phyloP scores from a whole-genome alignment of 768 basidiomycete genomes.

The Trametes villosa region DNA sequence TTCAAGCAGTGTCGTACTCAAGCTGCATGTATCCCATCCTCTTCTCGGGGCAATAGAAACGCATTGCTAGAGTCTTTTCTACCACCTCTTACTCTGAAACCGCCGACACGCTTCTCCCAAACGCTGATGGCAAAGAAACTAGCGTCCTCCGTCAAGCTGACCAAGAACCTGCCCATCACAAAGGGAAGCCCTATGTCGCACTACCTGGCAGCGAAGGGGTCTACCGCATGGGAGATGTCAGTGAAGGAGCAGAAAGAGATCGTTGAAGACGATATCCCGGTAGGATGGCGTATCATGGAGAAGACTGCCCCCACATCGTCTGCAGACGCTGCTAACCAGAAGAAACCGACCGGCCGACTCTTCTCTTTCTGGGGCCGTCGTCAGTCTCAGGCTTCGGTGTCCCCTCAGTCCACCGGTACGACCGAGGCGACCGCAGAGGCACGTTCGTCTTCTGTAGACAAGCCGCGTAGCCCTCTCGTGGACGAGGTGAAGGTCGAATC shows the following conservation, averaged over 20 bases:
- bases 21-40: background rate
- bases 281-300: constrained; percentile 74
- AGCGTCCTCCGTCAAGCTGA: constrained; percentile 64
- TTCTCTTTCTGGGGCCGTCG: constrained; percentile 72
- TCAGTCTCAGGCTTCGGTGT: constrained; percentile 16
- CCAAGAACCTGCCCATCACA: constrained; percentile 58
- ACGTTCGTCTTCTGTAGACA: constrained; percentile 7
- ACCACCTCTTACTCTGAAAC: constrained; percentile 55
- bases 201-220: constrained; percentile 71
- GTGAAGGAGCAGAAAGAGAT: constrained; percentile 57
- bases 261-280: constrained; percentile 61
- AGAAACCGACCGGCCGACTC: constrained; percentile 57
- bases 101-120: constrained; percentile 52
- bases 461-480: constrained; percentile 14
- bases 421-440: background rate
- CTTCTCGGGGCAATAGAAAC: constrained; percentile 38
- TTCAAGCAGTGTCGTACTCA: background rate
- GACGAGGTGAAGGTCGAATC: constrained; percentile 16
- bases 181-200: constrained; percentile 70
- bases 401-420: background rate
- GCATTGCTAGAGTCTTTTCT: constrained; percentile 47
- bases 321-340: constrained; percentile 49
- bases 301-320: constrained; percentile 47
- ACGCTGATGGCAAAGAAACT: constrained; percentile 63
- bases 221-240: constrained; percentile 74